Evolutionary conservation across 768 basidiomycete species (phyloP), one percentile per base, ranked within the genome.

Genomic region (Pisolithus marmoratus): DNA sequence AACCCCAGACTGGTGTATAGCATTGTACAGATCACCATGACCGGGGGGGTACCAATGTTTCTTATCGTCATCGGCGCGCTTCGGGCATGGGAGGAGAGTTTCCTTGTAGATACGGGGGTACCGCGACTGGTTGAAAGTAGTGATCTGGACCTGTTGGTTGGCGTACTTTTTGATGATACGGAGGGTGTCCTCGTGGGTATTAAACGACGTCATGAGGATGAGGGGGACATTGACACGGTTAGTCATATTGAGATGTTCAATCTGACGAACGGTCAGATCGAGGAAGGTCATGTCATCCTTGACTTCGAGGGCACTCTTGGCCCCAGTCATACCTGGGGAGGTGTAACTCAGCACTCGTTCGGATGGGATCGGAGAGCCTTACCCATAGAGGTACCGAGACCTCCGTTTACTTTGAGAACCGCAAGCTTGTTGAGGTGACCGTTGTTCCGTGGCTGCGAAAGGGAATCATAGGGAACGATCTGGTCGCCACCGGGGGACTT

Each of bases 181-280:
- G 26, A 83, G 75, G 17, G 85, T 87, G 65, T 87, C 85, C 23
- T 87, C 85, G 65, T 85, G 84, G 8, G 85, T 87, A 72, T 87
- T 87, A 74, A 87, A 87, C 48, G 84, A 85, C 61, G 86, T 87
- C 85, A 87, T 87, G 60, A 87, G 78, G 67, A 87, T 84, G 65
- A 87, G 82, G 1, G 86, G 85, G 48, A 87, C 85, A 69, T 87
- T 83, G 64, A 78, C 80, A 51, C 74, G 72, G 72, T 77, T 70
- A 43, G 72, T 70, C 27, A 77, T 78, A 70, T 85, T 85, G 60
- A 85, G 77, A 62, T 85, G 85, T 72, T 87, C 83, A 55, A 84
- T 80, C 67, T 82, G 79, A 58, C 78, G 73, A 48, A 84, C 81
- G 46, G 74, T 78, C 40, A 83, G 70, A 60, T 87, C 85, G 56